Percentiles rank a stretch among this genome's conserved stretches.
These are phyloP conservation scores for Pinus albicaulis DNA, from an alignment of 75 land plant genomes.

Conservation along the genomic window DNA sequence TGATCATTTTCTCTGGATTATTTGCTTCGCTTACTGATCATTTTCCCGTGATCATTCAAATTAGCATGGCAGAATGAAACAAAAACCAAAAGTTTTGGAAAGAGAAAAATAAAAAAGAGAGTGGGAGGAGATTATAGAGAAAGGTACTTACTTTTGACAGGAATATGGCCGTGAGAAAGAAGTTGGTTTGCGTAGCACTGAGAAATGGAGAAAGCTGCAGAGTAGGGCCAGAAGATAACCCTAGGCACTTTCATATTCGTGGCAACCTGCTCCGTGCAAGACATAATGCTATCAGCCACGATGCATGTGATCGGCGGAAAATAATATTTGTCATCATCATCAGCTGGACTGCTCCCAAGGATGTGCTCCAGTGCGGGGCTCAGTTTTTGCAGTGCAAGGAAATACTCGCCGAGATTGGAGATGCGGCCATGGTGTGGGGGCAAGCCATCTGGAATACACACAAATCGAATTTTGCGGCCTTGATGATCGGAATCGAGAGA, in stretches of 20 bases:
- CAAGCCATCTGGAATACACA: conserved; percentile 1
- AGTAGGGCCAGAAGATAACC: neutral
- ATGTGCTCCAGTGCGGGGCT: neutral
- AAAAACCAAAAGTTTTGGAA: neutral
- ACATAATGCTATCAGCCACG: neutral
- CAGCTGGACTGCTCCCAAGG: too few relatives aligned
- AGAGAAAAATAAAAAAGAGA: neutral
- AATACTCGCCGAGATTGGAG: neutral
- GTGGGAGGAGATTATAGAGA: neutral
- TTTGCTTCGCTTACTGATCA: neutral
- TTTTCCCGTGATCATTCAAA: too few relatives aligned
- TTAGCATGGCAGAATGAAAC: neutral
- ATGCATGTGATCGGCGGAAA: neutral
- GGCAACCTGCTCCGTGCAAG: neutral
- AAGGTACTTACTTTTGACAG: neutral
- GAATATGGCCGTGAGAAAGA: neutral
- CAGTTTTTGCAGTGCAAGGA: neutral
- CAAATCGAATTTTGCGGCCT: neutral
- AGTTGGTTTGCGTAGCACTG: neutral
- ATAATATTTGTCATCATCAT: neutral
- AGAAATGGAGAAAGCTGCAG: neutral
- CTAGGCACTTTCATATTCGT: neutral
- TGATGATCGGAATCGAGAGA: neutral
- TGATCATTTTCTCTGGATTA: neutral
- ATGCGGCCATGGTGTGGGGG: neutral